Conservation (phyloP, 768 basidiomycete genomes). For the Collybia sordida region DNA sequence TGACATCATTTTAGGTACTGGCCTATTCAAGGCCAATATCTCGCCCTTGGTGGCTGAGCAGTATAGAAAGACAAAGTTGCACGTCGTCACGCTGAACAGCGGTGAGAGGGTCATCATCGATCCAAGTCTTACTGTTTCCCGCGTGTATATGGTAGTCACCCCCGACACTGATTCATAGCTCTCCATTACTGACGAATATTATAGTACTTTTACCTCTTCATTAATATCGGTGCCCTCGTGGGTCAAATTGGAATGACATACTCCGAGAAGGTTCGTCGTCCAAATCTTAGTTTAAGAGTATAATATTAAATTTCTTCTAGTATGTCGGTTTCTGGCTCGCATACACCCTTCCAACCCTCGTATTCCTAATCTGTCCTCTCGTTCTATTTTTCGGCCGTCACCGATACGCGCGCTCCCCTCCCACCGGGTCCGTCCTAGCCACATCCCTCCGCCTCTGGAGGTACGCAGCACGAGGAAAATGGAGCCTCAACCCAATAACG, state of each 20-base stretch:
- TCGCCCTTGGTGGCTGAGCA: constrained; percentile 81
- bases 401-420: constrained; percentile 55
- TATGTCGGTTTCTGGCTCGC: constrained; percentile 69
- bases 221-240: constrained; percentile 69
- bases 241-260: constrained; percentile 76
- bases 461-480: constrained; percentile 46
- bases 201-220: constrained; percentile 69
- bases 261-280: constrained; percentile 52
- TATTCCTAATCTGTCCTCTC: constrained; percentile 63
- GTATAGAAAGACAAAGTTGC: constrained; percentile 53
- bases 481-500: constrained; percentile 54
- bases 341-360: constrained; percentile 59
- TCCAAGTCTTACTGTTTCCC: constrained; percentile 61
- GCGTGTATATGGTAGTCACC: constrained; percentile 67
- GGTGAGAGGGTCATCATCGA: constrained; percentile 80
- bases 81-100: constrained; percentile 43
- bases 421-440: constrained; percentile 63
- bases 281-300: neutral
- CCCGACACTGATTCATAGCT: too few species aligned
- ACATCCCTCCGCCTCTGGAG: constrained; percentile 47
- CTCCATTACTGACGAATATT: neutral
- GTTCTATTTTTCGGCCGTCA: constrained; percentile 55
- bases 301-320: constrained; percentile 27
- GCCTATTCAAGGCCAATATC: constrained; percentile 76
- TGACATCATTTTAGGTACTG: constrained; percentile 41